phyloP scores from a whole-genome alignment of 1,284 basidiomycete genomes.

The Puccinia novopanici region DNA sequence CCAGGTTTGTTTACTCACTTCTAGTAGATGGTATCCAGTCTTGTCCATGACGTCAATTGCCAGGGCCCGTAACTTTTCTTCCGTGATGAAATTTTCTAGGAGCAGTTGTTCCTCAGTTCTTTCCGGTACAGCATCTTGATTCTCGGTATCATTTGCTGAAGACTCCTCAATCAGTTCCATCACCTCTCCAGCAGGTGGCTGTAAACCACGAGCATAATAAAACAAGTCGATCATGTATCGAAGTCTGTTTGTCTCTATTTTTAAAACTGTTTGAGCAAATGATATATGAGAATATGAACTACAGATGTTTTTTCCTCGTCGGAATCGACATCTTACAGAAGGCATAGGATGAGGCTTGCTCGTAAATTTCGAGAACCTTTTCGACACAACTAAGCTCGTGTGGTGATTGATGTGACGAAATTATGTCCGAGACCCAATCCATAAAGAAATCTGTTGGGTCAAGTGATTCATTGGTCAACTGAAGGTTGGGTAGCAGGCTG shows the following conservation, averaged over 20 bases:
- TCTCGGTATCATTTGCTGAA: slow-evolving; percentile 4
- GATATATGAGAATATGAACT: neutral
- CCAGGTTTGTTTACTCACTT: slow-evolving; percentile 14
- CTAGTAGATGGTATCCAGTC: slow-evolving; percentile 48
- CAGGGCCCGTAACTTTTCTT: slow-evolving; percentile 41
- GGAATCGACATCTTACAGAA: slow-evolving; percentile 42
- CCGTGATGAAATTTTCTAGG: slow-evolving; percentile 28
- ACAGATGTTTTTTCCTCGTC: neutral
- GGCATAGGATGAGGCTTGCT: slow-evolving; percentile 47
- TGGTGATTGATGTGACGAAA: slow-evolving; percentile 19
- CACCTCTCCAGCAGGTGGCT: slow-evolving; percentile 30
- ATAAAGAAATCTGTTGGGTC: slow-evolving; percentile 32
- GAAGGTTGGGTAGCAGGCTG: neutral
- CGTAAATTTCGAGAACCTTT: slow-evolving; percentile 41
- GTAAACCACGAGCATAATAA: slow-evolving; percentile 26
- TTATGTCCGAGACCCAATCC: slow-evolving; percentile 39
- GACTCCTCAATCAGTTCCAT: slow-evolving; percentile 37
- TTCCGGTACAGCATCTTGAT: neutral
- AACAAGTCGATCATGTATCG: slow-evolving; percentile 38
- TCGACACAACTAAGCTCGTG: slow-evolving; percentile 28
- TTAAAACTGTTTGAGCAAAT: slow-evolving; percentile 24
- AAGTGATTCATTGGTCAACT: slow-evolving; percentile 6
- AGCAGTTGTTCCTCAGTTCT: slow-evolving; percentile 16
- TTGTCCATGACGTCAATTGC: slow-evolving; percentile 47
- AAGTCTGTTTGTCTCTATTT: slow-evolving; percentile 35